A percentile compares a stretch with the other conserved stretches of the same genome.
Evolutionary conservation across 2,329 filamentous ascomycete genomes (phyloP).

Genomic region (Ceratocystiopsis sp.): DNA sequence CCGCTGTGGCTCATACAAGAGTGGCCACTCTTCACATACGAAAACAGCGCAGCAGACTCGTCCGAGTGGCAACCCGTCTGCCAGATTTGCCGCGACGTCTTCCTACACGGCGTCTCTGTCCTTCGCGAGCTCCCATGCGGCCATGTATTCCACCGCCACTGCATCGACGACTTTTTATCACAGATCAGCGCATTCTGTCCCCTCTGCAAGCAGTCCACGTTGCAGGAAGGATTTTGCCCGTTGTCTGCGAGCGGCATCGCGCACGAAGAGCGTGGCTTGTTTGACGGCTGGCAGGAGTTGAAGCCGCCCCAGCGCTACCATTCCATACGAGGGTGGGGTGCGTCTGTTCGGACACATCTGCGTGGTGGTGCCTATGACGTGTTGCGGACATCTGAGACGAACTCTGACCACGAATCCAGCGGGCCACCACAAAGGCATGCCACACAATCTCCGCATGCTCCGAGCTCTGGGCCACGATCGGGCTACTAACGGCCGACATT

Average conservation of each 20-base stretch:
- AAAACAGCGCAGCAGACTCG: slow-evolving; percentile 29
- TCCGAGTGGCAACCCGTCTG: slow-evolving; percentile 50
- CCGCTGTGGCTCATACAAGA: slow-evolving; percentile 52
- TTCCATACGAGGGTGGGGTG: too few relatives aligned
- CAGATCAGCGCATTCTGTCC: slow-evolving; percentile 76
- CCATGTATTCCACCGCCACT: slow-evolving; percentile 86
- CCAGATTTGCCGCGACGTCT: slow-evolving; percentile 79
- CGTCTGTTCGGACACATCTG: too few relatives aligned
- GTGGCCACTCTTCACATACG: slow-evolving; percentile 68
- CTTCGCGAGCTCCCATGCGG: slow-evolving; percentile 79
- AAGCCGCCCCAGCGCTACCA: too few relatives aligned
- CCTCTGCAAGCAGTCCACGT: slow-evolving; percentile 69
- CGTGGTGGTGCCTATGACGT: too few relatives aligned
- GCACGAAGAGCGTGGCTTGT: slow-evolving; percentile 53
- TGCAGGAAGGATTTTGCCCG: slow-evolving; percentile 51
- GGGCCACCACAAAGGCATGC: too few relatives aligned
- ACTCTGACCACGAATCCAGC: too few relatives aligned
- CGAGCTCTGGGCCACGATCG: slow-evolving; percentile 26
- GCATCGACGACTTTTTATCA: slow-evolving; percentile 71
- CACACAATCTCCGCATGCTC: too few relatives aligned
- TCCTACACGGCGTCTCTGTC: slow-evolving; percentile 47
- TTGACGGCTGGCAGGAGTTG: too few relatives aligned
- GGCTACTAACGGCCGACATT: slow-evolving; percentile 9
- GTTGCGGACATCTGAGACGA: too few relatives aligned
- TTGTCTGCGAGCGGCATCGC: slow-evolving; percentile 76